Evolutionary conservation across 306 rosid genomes (phyloP), one percentile per base, ranked within the genome.

Genomic region (Cucumis cinereus): DNA sequence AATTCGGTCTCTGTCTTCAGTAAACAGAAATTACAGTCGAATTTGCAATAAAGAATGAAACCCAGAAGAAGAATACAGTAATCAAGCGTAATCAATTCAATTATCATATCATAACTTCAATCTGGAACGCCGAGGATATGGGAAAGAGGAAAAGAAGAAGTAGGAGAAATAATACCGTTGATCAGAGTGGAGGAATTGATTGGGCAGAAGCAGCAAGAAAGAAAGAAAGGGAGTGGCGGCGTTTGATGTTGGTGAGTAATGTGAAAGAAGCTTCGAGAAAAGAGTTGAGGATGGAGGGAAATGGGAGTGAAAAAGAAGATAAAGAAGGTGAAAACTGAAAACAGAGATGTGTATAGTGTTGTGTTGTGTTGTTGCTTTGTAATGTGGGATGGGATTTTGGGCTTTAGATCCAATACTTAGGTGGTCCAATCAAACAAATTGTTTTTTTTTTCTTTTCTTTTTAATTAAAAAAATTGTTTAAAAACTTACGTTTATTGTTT

Each of bases 241-340:
- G 75, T 24, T 22, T 16, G 41, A 13, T 13, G 55, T 22, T 13
- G 11, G 55, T 30, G 15, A 11, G 10, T 15, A 23, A 35, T 69
- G 55, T 22, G 52, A 43, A 68, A 22, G 55, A 68, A 68, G 53
- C 55, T 68, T 68, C 54, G n/a, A 47, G 59, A 6, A 20, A 24
- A 41, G 55, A 45, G 53, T 45, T 45, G 2, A 23, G 15, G 22
- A 69, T 45, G 57, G 38, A 45, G 75, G 1, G 26, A 23, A 16
- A 70, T 7, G 59, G 22, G 36, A 14, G 56, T 68, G 3, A 9
- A 70, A 49, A 23, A 16, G 4, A 11, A 9, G 10, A 40, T 10
- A 23, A 47, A 69, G 74, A 24, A 23, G 53, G 74, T 23, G 74
- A 69, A 69, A 69, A 67, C 52, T 22, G 73, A 22, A 67, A 67